phyloP scores from a whole-genome alignment of 116 monocot genomes.

The Papilionanthe hybrid region DNA sequence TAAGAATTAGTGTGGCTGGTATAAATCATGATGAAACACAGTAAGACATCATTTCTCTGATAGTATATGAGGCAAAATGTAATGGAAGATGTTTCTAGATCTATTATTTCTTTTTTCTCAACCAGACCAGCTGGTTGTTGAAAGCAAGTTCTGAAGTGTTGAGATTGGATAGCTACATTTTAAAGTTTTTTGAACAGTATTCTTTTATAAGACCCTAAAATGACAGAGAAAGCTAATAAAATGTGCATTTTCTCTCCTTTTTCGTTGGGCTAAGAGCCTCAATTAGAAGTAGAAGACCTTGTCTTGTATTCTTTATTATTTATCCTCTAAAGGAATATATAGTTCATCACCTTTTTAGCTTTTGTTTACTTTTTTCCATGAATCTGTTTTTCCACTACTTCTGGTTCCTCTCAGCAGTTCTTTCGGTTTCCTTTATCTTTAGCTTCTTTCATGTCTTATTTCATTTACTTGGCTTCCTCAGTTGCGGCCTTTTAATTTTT shows the following conservation, averaged over 20 bases:
- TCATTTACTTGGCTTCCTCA: not conserved
- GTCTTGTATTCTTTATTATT: not conserved
- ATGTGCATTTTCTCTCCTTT: not conserved
- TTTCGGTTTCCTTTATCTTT: not conserved
- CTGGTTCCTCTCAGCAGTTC: not conserved
- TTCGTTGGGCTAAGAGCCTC: not conserved
- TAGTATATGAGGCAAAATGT: not conserved
- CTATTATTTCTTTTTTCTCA: not conserved
- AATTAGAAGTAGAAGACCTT: not conserved
- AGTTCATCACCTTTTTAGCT: not conserved
- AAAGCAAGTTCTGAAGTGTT: not conserved
- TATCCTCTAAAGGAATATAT: not conserved
- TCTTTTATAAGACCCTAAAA: not conserved
- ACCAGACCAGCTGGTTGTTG: not conserved
- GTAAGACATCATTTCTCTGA: conserved; percentile 2
- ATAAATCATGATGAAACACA: not conserved
- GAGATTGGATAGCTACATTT: not conserved
- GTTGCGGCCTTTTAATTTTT: not conserved
- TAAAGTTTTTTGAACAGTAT: not conserved
- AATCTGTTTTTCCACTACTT: not conserved
- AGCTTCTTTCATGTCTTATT: not conserved
- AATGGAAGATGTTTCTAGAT: not conserved
- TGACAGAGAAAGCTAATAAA: not conserved
- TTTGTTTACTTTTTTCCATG: not conserved
- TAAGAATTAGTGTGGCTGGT: not conserved